Evolutionary conservation across 345 rosid genomes (phyloP), one percentile per base, ranked within the genome.

Genomic region (Arabis alpina): DNA sequence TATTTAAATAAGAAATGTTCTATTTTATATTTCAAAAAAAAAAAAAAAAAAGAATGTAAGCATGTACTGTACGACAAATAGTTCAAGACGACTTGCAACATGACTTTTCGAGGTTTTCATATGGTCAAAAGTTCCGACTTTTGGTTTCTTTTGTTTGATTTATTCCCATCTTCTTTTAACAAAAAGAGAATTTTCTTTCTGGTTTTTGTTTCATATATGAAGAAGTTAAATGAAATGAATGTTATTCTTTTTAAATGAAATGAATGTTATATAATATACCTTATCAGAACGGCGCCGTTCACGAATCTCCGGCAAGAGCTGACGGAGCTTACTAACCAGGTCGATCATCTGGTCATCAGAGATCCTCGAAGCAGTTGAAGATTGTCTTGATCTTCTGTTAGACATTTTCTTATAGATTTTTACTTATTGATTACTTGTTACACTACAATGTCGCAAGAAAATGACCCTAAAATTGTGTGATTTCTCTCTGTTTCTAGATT

Each of bases 301-400:
- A n/a, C 85, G 86, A 64, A 87, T 73, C 83, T 87, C 95, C 54
- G 98, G 98, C 59, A 90, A 80, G 54, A 88, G 86, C 39, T 81
- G 98, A 45, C 87, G 98, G 67, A 92, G 76, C 81, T 90, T 87
- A 60, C 88, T 71, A 12, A 90, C 85, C 27, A 92, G 91, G 43
- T 90, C 90, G 68, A 79, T 77, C 69, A 92, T 92, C 77, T 90
- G 98, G 50, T 92, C 97, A 43, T 92, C 95, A 8, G 78, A 67
- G 79, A 92, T 87, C 49, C 85, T 77, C 0, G 86, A 71, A 67
- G 61, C 78, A 62, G 23, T 75, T 27, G 82, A 79, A 28, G 93
- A 72, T 54, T 88, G 90, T 62, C 88, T 80, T 5, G 98, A 81
- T 78, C 96, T 88, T 81, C 94, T 78, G 85, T 80, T 83, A 4